Percentiles rank a stretch among this genome's conserved stretches.
Conservation (phyloP, 2,329 filamentous ascomycete species). For the Penicillium decumbens region DNA sequence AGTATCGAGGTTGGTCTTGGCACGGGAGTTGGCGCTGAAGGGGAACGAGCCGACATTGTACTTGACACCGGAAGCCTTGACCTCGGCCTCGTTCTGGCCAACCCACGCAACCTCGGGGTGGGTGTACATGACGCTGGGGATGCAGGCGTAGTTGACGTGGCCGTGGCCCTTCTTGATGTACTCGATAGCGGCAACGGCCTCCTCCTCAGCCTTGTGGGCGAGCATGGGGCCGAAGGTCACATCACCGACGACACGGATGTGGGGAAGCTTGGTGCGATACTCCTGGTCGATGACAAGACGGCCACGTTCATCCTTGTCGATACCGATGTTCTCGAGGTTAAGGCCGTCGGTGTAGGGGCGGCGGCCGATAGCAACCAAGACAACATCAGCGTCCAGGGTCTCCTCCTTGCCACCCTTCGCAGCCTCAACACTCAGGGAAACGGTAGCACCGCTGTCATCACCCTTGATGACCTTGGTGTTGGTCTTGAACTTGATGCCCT, state of each 20-base stretch:
- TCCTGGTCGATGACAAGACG: conserved; percentile 96
- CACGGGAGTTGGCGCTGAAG: conserved; percentile 95
- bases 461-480: conserved; percentile 90
- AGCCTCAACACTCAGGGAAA: conserved; percentile 82
- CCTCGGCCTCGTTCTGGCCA: conserved; percentile 91
- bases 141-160: conserved; percentile 97
- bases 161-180: conserved; percentile 98
- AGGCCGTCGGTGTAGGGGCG: conserved; percentile 90
- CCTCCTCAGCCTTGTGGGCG: conserved; percentile 98
- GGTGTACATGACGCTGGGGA: conserved; percentile 99
- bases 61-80: conserved; percentile 83
- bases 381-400: conserved; percentile 85
- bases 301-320: conserved; percentile 72
- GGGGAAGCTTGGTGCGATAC: conserved; percentile 94
- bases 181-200: conserved; percentile 89
- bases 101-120: conserved; percentile 99
- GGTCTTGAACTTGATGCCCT: conserved; percentile 97
- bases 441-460: conserved; percentile 69
- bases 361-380: conserved; percentile 93
- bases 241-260: conserved; percentile 95
- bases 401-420: conserved; percentile 96
- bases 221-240: conserved; percentile 98
- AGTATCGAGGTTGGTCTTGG: conserved; percentile 96
- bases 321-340: conserved; percentile 84
- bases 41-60: conserved; percentile 94